Evolutionary conservation across 495 filamentous ascomycete species (phyloP).

Genomic region (Trichoderma orchidacearum): DNA sequence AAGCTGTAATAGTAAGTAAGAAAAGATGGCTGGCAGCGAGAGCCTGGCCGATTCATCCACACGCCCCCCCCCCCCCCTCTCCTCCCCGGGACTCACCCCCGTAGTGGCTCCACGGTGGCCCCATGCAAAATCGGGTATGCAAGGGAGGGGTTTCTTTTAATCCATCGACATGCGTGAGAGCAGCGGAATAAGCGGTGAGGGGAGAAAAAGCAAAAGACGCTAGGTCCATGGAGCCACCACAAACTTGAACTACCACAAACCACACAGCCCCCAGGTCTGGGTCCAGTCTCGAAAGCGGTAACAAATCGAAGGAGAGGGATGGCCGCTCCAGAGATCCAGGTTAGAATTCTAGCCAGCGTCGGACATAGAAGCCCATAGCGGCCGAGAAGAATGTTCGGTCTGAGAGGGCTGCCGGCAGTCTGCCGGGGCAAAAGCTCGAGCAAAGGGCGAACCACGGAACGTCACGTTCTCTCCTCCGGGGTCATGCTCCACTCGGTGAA

Average conservation of each 20-base stretch:
- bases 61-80: neutral
- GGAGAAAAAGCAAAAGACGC: neutral
- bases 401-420: neutral
- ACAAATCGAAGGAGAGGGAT: neutral
- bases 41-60: neutral
- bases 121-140: constrained; percentile 1
- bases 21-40: neutral
- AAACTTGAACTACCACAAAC: neutral
- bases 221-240: neutral
- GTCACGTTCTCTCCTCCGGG: neutral
- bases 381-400: neutral
- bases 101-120: too few relatives aligned
- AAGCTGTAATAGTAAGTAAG: neutral
- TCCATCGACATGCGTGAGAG: neutral
- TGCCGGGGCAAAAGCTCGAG: neutral
- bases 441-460: neutral
- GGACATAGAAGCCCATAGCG: neutral
- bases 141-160: neutral
- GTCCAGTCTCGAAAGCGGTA: neutral
- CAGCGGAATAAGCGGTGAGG: neutral
- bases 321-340: neutral
- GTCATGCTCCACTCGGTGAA: neutral
- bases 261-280: neutral
- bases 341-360: neutral
- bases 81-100: neutral